Base-by-base conservation (phyloP, 805 yeast species). In the Metschnikowia aberdeeniae region DNA sequence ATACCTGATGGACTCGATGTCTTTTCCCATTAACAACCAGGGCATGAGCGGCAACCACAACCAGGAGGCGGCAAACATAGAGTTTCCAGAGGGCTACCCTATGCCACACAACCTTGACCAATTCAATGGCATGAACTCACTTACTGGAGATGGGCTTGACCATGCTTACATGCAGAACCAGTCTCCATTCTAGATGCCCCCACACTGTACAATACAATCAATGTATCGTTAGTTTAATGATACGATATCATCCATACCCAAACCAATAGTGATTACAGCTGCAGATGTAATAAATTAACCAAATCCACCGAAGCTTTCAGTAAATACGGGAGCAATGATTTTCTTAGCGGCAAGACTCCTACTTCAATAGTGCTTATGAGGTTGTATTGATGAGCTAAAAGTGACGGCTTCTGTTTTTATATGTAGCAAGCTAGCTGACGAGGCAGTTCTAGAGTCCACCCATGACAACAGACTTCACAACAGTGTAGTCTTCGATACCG, bases 401-500 rank as follows among this genome's bases (percentile, higher is more conserved):
- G 26, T 22, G 26, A 22, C 8, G 26, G 8, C 26, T 6, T 4
- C 26, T 22, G 26, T 5, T 22, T 22, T 22, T 22, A 22, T 22
- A 22, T 7, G 26, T 22, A 22, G 26, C 26, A 22, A 22, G 8
- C 26, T 3, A 22, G 8, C 8, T 22, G 8, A 6, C 26, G 4
- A 22, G 6, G 26, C 26, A 6, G 6, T 13, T 29, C 32, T 30
- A 46, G 17, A 46, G 45, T 12, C 49, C 50, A 5, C 52, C 52
- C 32, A 48, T 37, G 35, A 82, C 86, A 33, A 86, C 66, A 12
- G 86, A 74, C 67, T 86, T 86, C 50, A 84, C 62, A 19, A 76
- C 75, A 7, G 80, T 68, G 65, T 85, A 86, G 63, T 86, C 93
- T 45, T 85, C 88, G 42, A 84, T 61, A 33, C 93, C 93, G 60